A percentile compares a stretch with the other conserved stretches of the same genome.
Evolutionary conservation across 225 moss, liverwort and hornwort species (phyloP).

Genomic region (Marchantia paleacea): DNA sequence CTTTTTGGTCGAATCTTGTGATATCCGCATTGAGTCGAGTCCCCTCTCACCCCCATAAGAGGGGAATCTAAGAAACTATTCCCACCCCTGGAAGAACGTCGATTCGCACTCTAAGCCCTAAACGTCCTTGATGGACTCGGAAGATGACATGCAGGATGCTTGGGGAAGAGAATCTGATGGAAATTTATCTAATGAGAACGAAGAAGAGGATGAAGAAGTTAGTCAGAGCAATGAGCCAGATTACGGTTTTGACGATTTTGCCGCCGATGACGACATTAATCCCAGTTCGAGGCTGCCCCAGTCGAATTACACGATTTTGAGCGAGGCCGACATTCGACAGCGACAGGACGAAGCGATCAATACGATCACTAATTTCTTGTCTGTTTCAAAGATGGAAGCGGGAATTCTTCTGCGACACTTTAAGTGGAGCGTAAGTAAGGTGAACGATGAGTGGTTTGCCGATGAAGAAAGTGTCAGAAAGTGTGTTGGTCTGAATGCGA

Average conservation of each 20-base stretch:
- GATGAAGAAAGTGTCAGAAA: conserved; percentile 83
- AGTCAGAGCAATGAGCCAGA: conserved; percentile 41
- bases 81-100: neutral
- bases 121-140: conserved; percentile 43
- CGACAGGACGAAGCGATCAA: conserved; percentile 74
- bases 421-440: conserved; percentile 97
- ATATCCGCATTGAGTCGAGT: neutral
- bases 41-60: neutral
- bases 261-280: conserved; percentile 31
- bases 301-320: conserved; percentile 84
- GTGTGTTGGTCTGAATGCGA: conserved; percentile 66
- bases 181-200: conserved; percentile 38
- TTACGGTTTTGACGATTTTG: conserved; percentile 36
- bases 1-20: neutral
- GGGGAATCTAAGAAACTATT: neutral
- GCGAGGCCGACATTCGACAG: conserved; percentile 83
- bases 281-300: conserved; percentile 48
- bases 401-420: conserved; percentile 87
- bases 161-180: conserved; percentile 48
- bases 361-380: conserved; percentile 81
- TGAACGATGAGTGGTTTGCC: conserved; percentile 96
- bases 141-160: conserved; percentile 54
- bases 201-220: conserved; percentile 41
- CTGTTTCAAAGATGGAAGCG: conserved; percentile 74
- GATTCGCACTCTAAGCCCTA: conserved; percentile 3